These are phyloP conservation scores for Colletotrichum neosansevieriae DNA, from an alignment of 2,329 filamentous ascomycete species.

Conservation along the genomic window DNA sequence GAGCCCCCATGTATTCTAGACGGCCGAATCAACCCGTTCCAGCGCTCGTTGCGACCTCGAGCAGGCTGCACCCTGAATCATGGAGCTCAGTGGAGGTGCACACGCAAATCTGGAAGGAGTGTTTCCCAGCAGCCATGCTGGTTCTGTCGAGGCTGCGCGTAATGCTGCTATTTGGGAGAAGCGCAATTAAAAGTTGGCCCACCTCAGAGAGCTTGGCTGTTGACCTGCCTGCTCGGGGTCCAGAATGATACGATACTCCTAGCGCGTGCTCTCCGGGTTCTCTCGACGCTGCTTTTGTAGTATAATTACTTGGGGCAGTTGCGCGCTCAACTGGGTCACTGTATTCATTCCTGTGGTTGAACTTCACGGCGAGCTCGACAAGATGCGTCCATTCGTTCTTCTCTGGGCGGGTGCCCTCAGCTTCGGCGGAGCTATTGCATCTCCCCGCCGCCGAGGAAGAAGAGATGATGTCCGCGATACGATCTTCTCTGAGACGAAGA, in stretches of 20 bases:
- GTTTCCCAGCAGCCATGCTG: too few species aligned
- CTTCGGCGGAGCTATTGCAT: background rate
- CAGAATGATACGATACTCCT: too few species aligned
- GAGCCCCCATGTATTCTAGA: background rate
- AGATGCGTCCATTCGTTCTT: constrained; percentile 4
- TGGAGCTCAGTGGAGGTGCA: too few species aligned
- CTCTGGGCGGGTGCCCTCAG: background rate
- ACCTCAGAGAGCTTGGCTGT: too few species aligned
- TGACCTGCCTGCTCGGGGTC: too few species aligned
- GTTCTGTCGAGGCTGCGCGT: too few species aligned
- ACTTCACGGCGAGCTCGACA: background rate
- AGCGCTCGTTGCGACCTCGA: background rate
- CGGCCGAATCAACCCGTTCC: background rate
- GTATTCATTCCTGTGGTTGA: too few species aligned
- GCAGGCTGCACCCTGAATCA: too few species aligned
- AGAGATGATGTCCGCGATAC: background rate
- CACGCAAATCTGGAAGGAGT: constrained; percentile 11
- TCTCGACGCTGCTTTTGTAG: background rate
- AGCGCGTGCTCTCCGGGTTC: constrained; percentile 22
- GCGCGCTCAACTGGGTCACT: background rate
- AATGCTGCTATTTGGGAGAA: too few species aligned
- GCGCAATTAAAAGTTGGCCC: too few species aligned
- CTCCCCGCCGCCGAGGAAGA: background rate
- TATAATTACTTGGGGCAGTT: too few species aligned
- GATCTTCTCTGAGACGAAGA: constrained; percentile 14